A percentile compares a stretch with the other conserved stretches of the same genome.
These are phyloP conservation scores for Botrytis tulipae DNA, from an alignment of 2,329 filamentous ascomycete genomes.

Conservation along the genomic window DNA sequence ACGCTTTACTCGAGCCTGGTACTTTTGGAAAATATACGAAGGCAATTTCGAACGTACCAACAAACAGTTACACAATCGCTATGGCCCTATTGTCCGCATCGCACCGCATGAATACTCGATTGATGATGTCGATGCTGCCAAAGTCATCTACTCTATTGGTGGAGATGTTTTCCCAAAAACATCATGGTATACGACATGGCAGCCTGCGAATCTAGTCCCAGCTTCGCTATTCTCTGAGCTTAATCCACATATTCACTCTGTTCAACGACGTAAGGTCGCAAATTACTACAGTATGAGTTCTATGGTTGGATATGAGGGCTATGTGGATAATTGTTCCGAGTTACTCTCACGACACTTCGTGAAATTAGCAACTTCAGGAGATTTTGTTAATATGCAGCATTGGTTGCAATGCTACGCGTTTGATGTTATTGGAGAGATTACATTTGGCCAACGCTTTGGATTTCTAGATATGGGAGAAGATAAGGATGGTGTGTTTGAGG, in stretches of 20 bases:
- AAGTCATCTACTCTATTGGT: conserved; percentile 44
- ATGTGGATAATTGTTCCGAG: conserved; percentile 48
- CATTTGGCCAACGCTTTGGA: conserved; percentile 43
- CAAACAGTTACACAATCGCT: conserved; percentile 43
- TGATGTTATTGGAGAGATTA: conserved; percentile 53
- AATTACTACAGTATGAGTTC: conserved; percentile 49
- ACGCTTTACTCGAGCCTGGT: conserved; percentile 46
- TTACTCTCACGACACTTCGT: conserved; percentile 42
- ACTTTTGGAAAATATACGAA: conserved; percentile 39
- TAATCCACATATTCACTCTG: conserved; percentile 42
- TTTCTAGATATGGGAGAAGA: conserved; percentile 49
- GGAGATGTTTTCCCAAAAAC: conserved; percentile 30
- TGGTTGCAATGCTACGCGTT: conserved; percentile 51
- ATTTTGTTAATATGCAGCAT: conserved; percentile 42
- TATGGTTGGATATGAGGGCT: conserved; percentile 49
- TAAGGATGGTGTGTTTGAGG: conserved; percentile 44
- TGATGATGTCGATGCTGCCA: conserved; percentile 43
- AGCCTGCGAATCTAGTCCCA: conserved; percentile 25
- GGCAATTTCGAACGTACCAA: conserved; percentile 24
- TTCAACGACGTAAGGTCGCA: conserved; percentile 44
- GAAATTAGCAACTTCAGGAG: conserved; percentile 39
- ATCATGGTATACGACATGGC: conserved; percentile 34
- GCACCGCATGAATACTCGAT: conserved; percentile 50
- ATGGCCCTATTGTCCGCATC: conserved; percentile 50
- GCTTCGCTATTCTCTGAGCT: conserved; percentile 39